Evolutionary conservation across 2,329 filamentous ascomycete genomes (phyloP), one percentile per base, ranked within the genome.

Genomic region (Rhynchosporium graminicola): DNA sequence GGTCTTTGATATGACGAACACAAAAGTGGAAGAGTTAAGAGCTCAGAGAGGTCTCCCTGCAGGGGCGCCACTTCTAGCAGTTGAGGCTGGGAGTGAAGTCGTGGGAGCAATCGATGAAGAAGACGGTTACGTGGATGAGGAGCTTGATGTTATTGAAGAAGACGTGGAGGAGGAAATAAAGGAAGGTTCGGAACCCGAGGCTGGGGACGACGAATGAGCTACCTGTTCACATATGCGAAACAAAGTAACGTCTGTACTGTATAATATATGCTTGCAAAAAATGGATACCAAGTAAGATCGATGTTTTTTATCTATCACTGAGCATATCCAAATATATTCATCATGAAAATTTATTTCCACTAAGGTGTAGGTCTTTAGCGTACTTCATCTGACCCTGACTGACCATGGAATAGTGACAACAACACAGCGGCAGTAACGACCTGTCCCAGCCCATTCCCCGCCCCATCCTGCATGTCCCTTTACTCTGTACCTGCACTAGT

Each of bases 1-100:
- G 75, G 94, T 99, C 28, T 97, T 86, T 74, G 91, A 99, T 76
- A 99, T 99, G 92, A 96, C 92, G 3, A 85, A 89, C 40, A 62
- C 72, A 9, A 74, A 72, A 47, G 68, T 75, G 4, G 67, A 71
- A 59, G 72, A 75, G 57, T 42, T 74, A 15, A 68, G 70, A 52
- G 67, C 68, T 29, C 67, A 74, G 59, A 67, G 67, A 51, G 72
- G 72, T 1, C 62, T 74, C 28, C 65, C 67, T 2, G 69, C 66
- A 42, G 63, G 57, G 13, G 63, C 57, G 26, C 57, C 67, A 5
- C 46, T 67, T 29, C 59, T 57, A 26, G 50, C 63, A 43, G 56
- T 63, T n/a, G 52, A 61, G 38, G 58, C 51, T 5, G 60, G 40
- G 26, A 57, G 59, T 33, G 59, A 50, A 12, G 58, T 62, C 10